Base-by-base conservation (phyloP, 257 asterid species). In the Solanum etuberosum region DNA sequence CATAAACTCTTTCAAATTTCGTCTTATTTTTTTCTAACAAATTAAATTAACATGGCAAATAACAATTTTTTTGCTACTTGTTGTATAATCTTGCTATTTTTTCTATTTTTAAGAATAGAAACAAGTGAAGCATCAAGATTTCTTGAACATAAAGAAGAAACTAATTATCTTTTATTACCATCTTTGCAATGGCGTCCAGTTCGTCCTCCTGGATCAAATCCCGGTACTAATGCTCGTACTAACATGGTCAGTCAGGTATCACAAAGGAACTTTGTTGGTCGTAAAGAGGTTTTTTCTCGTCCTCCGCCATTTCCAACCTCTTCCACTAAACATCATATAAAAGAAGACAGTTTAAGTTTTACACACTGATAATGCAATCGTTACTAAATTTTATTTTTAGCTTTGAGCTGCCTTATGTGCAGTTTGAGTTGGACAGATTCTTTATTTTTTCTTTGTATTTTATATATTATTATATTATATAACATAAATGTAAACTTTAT, bases 71-170 rank as follows among this genome's bases (percentile, higher is more conserved):
- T 20, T 89, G 65, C 51, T 81, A 29, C 31, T 9, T 35, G 32
- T 46, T 20, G 88, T 87, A 76, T 88, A 88, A 59, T 59, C 91
- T 15, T 80, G 35, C 5, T 77, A 14, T 16, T 42, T 77, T 77
- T 77, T 42, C 13, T 77, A 77, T 40, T 43, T 27, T 7, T 42
- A 7, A 25, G 6, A 25, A 7, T 25, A 27, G 57, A 77, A 40
- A 38, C 87, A 29, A 27, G 82, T 38, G 87, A 91, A 88, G 93
- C 93, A 5, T 20, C 91, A 38, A 86, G 95, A 68, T 78, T 92
- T 63, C 92, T 93, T 6, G 90, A 90, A 7, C 90, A 89, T 34
- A 94, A 91, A 34, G 90, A 90, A 88, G 54, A 37, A 48, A 88
- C 85, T 46, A 54, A 54, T 54, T 72, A 46, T 70, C 81, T 85